These are phyloP conservation scores for Verticillium longisporum DNA, from an alignment of 2,329 filamentous ascomycete species.

Conservation along the genomic window DNA sequence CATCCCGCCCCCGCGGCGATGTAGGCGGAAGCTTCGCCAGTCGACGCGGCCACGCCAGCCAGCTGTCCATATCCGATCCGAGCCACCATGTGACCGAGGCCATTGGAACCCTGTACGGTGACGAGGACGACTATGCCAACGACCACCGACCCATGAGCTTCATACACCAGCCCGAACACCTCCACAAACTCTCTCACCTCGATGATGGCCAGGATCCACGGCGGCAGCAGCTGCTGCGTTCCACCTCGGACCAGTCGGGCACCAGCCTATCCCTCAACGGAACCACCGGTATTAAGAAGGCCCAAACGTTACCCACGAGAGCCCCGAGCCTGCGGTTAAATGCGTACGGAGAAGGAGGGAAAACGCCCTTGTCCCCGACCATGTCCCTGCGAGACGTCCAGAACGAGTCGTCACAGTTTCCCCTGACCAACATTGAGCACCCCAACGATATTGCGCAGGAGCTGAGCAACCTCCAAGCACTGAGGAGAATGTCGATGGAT, in stretches of 20 bases:
- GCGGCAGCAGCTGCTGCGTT: slow-evolving; percentile 34
- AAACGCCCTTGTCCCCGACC: slow-evolving; percentile 44
- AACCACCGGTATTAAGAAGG: slow-evolving; percentile 29
- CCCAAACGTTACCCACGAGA: slow-evolving; percentile 32
- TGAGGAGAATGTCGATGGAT: slow-evolving; percentile 92
- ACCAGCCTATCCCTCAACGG: slow-evolving; percentile 20
- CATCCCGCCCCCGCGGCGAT: slow-evolving; percentile 49
- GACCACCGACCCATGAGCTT: slow-evolving; percentile 66
- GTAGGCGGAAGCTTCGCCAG: slow-evolving; percentile 49
- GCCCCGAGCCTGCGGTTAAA: slow-evolving; percentile 32
- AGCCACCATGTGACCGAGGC: slow-evolving; percentile 92
- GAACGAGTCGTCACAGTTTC: slow-evolving; percentile 66
- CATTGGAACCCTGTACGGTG: slow-evolving; percentile 85
- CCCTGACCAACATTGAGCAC: slow-evolving; percentile 84
- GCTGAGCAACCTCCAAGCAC: slow-evolving; percentile 82
- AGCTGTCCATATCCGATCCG: slow-evolving; percentile 72
- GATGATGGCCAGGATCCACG: slow-evolving; percentile 23
- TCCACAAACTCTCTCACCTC: slow-evolving; percentile 25
- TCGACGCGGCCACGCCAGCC: slow-evolving; percentile 51
- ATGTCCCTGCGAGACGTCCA: slow-evolving; percentile 47
- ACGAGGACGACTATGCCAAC: slow-evolving; percentile 58
- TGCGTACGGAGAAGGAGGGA: slow-evolving; percentile 32
- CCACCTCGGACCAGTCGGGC: slow-evolving; percentile 36
- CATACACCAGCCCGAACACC: slow-evolving; percentile 50
- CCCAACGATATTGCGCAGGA: slow-evolving; percentile 87